Evolutionary conservation across 306 rosid genomes (phyloP), one percentile per base, ranked within the genome.

Genomic region (Quercus parvula): DNA sequence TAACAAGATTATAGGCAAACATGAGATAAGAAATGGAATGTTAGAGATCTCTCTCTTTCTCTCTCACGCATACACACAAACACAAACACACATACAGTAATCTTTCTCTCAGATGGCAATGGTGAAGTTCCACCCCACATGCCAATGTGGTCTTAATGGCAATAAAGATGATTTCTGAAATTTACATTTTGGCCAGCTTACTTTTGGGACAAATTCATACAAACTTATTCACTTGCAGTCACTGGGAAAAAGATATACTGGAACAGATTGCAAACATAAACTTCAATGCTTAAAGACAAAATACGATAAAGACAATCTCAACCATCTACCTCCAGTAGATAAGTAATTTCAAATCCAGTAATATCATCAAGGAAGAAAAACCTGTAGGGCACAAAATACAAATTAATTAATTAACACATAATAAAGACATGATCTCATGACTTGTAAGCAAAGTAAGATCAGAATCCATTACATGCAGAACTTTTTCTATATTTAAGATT

Each of bases 321-420:
- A 68, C 5, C 2, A 35, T 49, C 8, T 88, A 93, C 98, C 97
- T 88, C 92, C 79, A 95, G 80, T 13, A 95, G 82, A 86, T 86
- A 95, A 3, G 95, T 56, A 79, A 95, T 87, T 83, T 95, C 98
- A 46, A 93, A 93, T 75, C 98, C 99, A 5, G 99, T 93, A 75
- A 95, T 70, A 70, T 93, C 97, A 79, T 95, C 99, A 61, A 95
- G 85, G 88, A 95, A 95, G 90, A 95, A 95, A 87, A 95, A 95
- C 94, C 99, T 95, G 71, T 52, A 75, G 58, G 75, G 80, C 3
- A 0, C 72, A 73, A 51, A 74, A 41, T 46, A 54, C 54, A 58
- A 66, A 6, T 30, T 2, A 31, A 31, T 5, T 28, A 18, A 13
- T 14, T 14, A 66, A 5, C n/a, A 33, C 10, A 17, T 30, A 27